Base-by-base conservation (phyloP, 2,329 filamentous ascomycete species). In the Ceratocystis ficicola region DNA sequence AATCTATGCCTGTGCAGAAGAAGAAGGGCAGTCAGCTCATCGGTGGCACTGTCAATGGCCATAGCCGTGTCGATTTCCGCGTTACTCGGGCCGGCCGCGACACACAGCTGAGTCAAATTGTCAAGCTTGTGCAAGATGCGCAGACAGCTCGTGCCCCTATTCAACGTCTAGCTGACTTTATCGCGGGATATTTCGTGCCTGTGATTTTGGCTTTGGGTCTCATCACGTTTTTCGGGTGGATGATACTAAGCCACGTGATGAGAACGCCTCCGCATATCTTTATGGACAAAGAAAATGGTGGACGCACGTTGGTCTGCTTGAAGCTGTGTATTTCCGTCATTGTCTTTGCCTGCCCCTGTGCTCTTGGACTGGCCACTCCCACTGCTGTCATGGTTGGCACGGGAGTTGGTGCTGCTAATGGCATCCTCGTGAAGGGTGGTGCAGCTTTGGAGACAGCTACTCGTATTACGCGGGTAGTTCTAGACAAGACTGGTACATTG, bases 351-450 rank as follows among this genome's bases (percentile, higher is more conserved):
- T 99, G 94, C 73, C 94, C 94, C 20, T 99, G 94, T 73, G 94
- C 94, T 1, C 84, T 99, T n/a, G 94, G 94, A 66, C 82, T 99
- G 20, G 92, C 91, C 28, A 97, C 94, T 1, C 94, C 94, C 1
- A 99, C 94, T 0, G 94, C 94, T 1, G 92, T 99, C 73, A 97
- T 99, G 94, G 94, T 99, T 36, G 94, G 94, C 55, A 97, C 94
- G n/a, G 94, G 94, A 67, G 86, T 96, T 41, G 94, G 94, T 63
- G 94, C 94, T 1, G 89, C 96, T 75, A 88, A 96, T 71, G 94
- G 94, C 28, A 99, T 99, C 70, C 80, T 99, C n/a, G 91, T 97
- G 74, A 99, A 99, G 77, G 93, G 94, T 65, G 94, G 94, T 66
- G 92, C 90, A 50, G 91, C 92, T 36, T 79, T 99, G 2, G 93